These are phyloP conservation scores for Polytrichum formosum DNA, from an alignment of 225 moss, liverwort and hornwort genomes.

Conservation along the genomic window DNA sequence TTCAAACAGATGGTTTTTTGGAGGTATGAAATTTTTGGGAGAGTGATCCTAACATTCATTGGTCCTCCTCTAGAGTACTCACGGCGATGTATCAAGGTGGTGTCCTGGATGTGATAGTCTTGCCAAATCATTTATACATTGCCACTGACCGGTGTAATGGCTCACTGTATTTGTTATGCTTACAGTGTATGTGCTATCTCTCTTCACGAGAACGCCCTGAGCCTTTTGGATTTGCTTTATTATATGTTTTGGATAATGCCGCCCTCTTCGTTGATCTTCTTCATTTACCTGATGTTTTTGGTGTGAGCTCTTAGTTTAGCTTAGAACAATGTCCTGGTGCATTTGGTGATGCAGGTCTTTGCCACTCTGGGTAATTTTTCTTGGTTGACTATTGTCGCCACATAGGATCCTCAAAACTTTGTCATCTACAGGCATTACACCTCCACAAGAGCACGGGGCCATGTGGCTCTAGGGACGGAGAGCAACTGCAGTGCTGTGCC, in stretches of 20 bases:
- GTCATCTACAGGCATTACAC: conserved; percentile 9
- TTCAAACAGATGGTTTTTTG: too few species aligned
- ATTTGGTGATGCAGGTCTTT: background rate
- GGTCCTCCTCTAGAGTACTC: too few species aligned
- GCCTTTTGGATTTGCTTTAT: background rate
- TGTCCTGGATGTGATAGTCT: too few species aligned
- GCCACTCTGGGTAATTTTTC: background rate
- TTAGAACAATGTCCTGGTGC: background rate
- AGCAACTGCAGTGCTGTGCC: conserved; percentile 5
- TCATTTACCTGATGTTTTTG: too few species aligned
- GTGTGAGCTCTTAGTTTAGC: background rate
- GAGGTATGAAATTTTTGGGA: too few species aligned
- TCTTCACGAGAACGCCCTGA: background rate
- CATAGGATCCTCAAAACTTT: background rate
- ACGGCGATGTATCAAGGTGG: too few species aligned
- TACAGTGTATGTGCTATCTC: too few species aligned
- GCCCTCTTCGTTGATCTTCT: background rate
- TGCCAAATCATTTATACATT: too few species aligned
- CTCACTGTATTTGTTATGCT: too few species aligned
- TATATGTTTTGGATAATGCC: background rate
- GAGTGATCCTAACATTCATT: too few species aligned
- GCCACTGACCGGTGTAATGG: too few species aligned
- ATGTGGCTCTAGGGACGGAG: conserved; percentile 5
- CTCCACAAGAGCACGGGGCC: background rate
- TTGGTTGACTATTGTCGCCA: background rate